These are phyloP conservation scores for Eimeria maxima DNA, from an alignment of 169 alveolate species.

Conservation along the genomic window DNA sequence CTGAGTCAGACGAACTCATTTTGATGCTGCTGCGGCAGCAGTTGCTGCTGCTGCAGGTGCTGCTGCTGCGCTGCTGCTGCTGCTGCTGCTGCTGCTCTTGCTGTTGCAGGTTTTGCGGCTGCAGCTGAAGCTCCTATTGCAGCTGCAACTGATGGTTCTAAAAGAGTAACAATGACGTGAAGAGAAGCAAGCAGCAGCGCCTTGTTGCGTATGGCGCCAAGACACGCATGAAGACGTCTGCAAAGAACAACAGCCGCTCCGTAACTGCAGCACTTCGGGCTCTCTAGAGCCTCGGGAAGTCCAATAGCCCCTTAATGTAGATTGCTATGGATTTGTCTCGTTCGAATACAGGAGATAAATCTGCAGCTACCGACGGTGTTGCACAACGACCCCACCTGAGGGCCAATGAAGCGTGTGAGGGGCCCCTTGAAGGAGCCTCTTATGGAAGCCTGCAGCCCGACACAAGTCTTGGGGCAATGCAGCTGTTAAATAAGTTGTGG, in stretches of 20 bases:
- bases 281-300: background rate
- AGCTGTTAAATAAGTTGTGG: background rate
- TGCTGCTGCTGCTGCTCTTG: constrained; percentile 21
- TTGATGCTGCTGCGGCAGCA: background rate
- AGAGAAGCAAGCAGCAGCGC: too few relatives aligned
- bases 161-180: background rate
- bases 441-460: background rate
- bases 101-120: too few relatives aligned
- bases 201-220: background rate
- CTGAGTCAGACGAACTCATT: constrained; percentile 55
- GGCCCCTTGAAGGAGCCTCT: background rate
- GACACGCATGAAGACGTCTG: background rate
- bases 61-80: constrained; percentile 15
- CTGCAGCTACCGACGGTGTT: background rate
- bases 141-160: background rate
- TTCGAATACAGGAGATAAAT: background rate
- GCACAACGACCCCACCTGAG: background rate
- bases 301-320: background rate
- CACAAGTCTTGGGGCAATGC: background rate
- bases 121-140: too few relatives aligned
- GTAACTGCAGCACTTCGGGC: background rate
- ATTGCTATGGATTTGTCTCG: too few relatives aligned
- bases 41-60: background rate
- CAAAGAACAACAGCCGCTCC: too few relatives aligned
- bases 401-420: background rate